A percentile compares a stretch with the other conserved stretches of the same genome.
Conservation (phyloP, 208 protist genomes). For the Leishmania gerbilli region DNA sequence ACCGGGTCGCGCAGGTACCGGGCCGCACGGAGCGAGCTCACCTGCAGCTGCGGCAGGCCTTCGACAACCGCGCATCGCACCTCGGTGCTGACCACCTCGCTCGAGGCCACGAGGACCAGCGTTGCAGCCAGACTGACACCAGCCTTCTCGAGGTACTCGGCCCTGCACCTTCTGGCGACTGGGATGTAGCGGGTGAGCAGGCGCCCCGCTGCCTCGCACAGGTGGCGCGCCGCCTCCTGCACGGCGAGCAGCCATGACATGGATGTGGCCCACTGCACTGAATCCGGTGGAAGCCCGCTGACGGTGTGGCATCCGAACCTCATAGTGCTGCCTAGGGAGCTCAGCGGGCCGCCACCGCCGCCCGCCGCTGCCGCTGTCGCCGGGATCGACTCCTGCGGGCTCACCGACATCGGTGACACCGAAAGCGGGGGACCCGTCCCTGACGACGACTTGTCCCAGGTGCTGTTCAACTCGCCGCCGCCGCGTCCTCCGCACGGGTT, state of each 20-base stretch:
- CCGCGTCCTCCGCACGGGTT: background rate
- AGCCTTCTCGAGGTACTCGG: slow-evolving; percentile 41
- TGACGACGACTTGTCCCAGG: slow-evolving; percentile 3
- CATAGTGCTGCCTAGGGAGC: slow-evolving; percentile 7
- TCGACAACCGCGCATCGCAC: slow-evolving; percentile 37
- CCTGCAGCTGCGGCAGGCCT: slow-evolving; percentile 49
- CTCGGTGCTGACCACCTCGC: slow-evolving; percentile 13
- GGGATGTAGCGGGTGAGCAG: slow-evolving; percentile 51
- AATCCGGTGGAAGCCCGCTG: background rate
- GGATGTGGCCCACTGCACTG: slow-evolving; percentile 19
- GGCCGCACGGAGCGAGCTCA: slow-evolving; percentile 44
- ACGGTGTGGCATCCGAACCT: background rate
- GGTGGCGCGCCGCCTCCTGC: slow-evolving; percentile 52
- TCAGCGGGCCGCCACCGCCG: background rate
- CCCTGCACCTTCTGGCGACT: background rate
- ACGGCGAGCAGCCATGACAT: slow-evolving; percentile 29
- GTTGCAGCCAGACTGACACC: slow-evolving; percentile 59
- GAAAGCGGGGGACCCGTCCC: background rate
- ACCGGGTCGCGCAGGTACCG: slow-evolving; percentile 52
- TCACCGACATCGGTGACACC: background rate
- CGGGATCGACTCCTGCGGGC: background rate
- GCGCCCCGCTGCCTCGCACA: slow-evolving; percentile 48
- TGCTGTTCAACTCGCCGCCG: background rate
- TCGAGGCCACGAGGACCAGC: slow-evolving; percentile 53
- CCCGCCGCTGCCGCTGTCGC: background rate